Evolutionary conservation across 495 filamentous ascomycete genomes (phyloP).

Genomic region (Endocarpon pusillum): DNA sequence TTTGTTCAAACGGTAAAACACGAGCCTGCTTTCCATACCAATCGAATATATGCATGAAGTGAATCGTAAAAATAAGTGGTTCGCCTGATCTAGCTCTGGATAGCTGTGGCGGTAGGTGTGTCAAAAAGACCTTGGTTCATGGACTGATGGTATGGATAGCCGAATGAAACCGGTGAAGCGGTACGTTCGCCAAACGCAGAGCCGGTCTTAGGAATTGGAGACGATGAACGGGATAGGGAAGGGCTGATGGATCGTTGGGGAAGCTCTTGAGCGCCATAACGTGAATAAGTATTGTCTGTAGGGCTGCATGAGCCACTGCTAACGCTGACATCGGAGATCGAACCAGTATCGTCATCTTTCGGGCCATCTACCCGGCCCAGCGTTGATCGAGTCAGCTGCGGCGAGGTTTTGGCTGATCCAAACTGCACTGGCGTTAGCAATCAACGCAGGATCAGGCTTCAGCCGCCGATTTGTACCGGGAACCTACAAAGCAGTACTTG

Average conservation of each 20-base stretch:
- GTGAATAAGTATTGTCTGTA: too few species aligned
- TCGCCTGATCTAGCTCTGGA: neutral
- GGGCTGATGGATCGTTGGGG: too few species aligned
- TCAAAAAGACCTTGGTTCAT: slow-evolving; percentile 27
- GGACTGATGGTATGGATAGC: slow-evolving; percentile 23
- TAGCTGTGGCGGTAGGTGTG: neutral
- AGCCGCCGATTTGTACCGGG: slow-evolving; percentile 10
- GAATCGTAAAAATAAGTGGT: too few species aligned
- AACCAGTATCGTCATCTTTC: slow-evolving; percentile 1
- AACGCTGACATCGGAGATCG: slow-evolving; percentile 1
- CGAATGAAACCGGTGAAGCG: slow-evolving; percentile 21
- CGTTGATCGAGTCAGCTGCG: slow-evolving; percentile 12
- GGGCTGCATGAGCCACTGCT: slow-evolving; percentile 1
- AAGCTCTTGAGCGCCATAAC: too few species aligned
- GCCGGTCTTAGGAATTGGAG: slow-evolving; percentile 4
- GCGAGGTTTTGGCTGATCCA: slow-evolving; percentile 27
- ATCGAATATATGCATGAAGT: too few species aligned
- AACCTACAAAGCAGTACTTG: slow-evolving; percentile 98
- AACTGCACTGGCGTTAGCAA: slow-evolving; percentile 23
- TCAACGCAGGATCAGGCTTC: slow-evolving; percentile 4
- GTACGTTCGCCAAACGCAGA: slow-evolving; percentile 12
- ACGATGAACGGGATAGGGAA: slow-evolving; percentile 7
- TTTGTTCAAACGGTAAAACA: too few species aligned
- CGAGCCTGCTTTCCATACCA: too few species aligned
- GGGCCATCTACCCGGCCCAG: slow-evolving; percentile 8